Base-by-base conservation (phyloP, 208 protist species). In the Naegleria fowleri region DNA sequence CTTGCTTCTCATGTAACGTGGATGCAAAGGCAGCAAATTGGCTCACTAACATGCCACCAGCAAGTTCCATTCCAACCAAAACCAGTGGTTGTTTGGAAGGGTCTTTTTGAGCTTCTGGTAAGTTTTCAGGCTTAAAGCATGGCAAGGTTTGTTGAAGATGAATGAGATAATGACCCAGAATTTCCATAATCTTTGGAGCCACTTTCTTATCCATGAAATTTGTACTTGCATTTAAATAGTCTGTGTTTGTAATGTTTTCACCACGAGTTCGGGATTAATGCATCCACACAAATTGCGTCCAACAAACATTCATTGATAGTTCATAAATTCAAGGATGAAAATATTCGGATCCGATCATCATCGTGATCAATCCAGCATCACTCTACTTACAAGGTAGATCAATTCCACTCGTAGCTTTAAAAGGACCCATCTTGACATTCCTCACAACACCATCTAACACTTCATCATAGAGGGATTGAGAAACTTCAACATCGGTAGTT, bases 211-310 rank as follows among this genome's bases (percentile, higher is more conserved):
- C 91, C 52, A 92, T 36, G 67, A 92, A 92, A 33, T 92, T 92
- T 59, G 91, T 92, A 33, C n/a, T 79, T 36, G 91, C 79, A 90
- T 92, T 92, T 5, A 92, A 67, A 41, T 92, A 92, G n/a, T 92
- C 83, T 86, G 48, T 43, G 0, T 6, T 36, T n/a, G 15, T 39
- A 40, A 41, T 38, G 38, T 7, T 9, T 48, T 48, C n/a, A n/a
- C n/a, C n/a, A n/a, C n/a, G n/a, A n/a, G n/a, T n/a, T n/a, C n/a
- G n/a, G n/a, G n/a, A n/a, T n/a, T n/a, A n/a, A n/a, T n/a, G n/a
- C n/a, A n/a, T n/a, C n/a, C n/a, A n/a, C n/a, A n/a, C n/a, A n/a
- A n/a, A n/a, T n/a, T n/a, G n/a, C n/a, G n/a, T n/a, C n/a, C n/a
- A n/a, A n/a, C n/a, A n/a, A n/a, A n/a, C n/a, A n/a, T n/a, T n/a